Conservation (phyloP, 116 monocot species). For the Cymodocea nodosa region DNA sequence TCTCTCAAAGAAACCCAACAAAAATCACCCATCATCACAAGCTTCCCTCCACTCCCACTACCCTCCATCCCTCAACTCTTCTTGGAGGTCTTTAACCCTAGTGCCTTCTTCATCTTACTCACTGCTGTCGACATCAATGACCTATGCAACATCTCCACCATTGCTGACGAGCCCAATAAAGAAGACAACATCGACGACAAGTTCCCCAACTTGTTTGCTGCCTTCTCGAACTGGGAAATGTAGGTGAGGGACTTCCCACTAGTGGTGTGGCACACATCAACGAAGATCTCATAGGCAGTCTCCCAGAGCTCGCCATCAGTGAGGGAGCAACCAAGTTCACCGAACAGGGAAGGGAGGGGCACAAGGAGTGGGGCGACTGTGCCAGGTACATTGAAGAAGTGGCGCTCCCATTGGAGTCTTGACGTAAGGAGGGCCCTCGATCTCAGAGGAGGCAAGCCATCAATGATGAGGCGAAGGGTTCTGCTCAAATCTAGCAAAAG, state of each 20-base stretch:
- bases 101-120: conserved; percentile 99
- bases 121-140: conserved; percentile 83
- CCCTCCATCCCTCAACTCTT: conserved; percentile 7
- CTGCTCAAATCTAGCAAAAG: not conserved
- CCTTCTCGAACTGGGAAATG: conserved; percentile 41
- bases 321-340: conserved; percentile 27
- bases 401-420: not conserved
- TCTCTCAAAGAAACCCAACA: no score
- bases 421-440: not conserved
- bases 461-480: not conserved
- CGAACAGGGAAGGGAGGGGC: conserved; percentile 53
- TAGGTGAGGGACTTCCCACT: conserved; percentile 57
- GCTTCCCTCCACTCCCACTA: conserved; percentile 4
- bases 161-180: no score
- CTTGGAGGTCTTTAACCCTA: conserved; percentile 61
- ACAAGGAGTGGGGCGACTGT: not conserved
- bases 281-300: conserved; percentile 86
- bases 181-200: no score
- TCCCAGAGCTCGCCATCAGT: no score
- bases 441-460: conserved; percentile 2
- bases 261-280: conserved; percentile 53
- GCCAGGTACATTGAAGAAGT: not conserved
- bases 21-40: no score
- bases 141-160: conserved; percentile 23
- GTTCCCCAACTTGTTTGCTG: no score